Evolutionary conservation across 306 rosid species (phyloP), one percentile per base, ranked within the genome.

Genomic region (Castanospermum australe): DNA sequence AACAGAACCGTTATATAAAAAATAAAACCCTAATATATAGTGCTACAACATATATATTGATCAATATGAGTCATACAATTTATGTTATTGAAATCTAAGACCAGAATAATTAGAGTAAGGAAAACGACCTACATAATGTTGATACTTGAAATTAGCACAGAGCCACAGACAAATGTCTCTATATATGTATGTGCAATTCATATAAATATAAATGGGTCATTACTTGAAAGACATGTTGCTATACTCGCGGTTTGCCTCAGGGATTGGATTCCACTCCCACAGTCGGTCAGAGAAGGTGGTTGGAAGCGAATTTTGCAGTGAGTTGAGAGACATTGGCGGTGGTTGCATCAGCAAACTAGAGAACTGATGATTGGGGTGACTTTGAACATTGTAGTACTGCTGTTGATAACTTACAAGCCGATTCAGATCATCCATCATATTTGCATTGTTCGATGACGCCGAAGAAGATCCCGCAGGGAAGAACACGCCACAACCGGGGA

Each of bases 201-300:
- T 5, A 41, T 30, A 77, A 13, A 39, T 42, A 9, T 10, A 38
- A 6, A 2, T 18, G 18, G 73, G 47, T 50, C 32, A 75, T 92
- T 91, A 92, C 97, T 94, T 94, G 97, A 94, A 94, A 77, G 90
- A 88, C 57, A 83, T 83, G 81, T 75, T 83, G 87, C 66, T 81
- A 85, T 72, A 79, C 32, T 89, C 88, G 38, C 90, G 89, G 84
- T 83, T 89, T 28, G 84, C 68, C 57, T 94, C 99, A 5, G 92
- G 88, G 44, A 94, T 81, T 35, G 92, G 90, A 82, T 89, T 94
- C 99, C 99, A 94, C 21, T 91, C 99, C 99, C 99, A 92, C 6
- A 94, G 85, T 54, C 93, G 77, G 75, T 94, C 97, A 28, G 99
- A 86, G 90, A 92, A 91, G 8, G 83, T 80, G 0, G 89, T 75